Evolutionary conservation across 306 rosid genomes (phyloP), one percentile per base, ranked within the genome.

Genomic region (Prosopis cineraria): DNA sequence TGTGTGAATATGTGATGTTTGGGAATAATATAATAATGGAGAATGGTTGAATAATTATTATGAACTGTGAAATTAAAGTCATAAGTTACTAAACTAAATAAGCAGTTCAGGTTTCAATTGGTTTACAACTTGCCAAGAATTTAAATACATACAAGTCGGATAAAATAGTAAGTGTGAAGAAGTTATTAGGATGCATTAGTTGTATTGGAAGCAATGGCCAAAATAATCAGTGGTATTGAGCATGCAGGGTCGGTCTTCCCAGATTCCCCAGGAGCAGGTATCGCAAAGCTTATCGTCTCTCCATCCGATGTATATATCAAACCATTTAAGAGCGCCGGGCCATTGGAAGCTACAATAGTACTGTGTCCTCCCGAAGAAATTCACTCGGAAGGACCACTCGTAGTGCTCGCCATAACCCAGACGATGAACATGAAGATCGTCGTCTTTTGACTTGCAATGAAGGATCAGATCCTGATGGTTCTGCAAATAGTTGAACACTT

Each of bases 21-120:
- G 67, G 11, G 47, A 58, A 45, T 70, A 41, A 64, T 74, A 75
- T 81, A 65, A 0, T 10, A 10, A 24, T 80, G 37, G 1, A 24
- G 14, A 13, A 50, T 67, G n/a, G 48, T 37, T 37, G 43, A 22
- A 36, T 63, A 63, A 7, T 63, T 31, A 31, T 33, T 33, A 31
- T 62, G 68, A 62, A 41, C 68, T 4, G 24, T 62, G n/a, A 17
- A 33, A 17, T 63, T 2, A n/a, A 31, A 36, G 68, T 6, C 8
- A 63, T 33, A 63, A 33, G 68, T 63, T 63, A 33, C 68, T 33
- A n/a, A 17, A 33, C 25, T 33, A 63, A 31, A 34, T 63, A 17
- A 63, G 68, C 37, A 17, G 68, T 33, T 63, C 25, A 33, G 41
- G 39, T 31, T 63, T 31, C 43, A 6, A 31, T 17, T 8, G 67